phyloP scores from a whole-genome alignment of 176 grass and related monocot species.

The Oryza australiensis region DNA sequence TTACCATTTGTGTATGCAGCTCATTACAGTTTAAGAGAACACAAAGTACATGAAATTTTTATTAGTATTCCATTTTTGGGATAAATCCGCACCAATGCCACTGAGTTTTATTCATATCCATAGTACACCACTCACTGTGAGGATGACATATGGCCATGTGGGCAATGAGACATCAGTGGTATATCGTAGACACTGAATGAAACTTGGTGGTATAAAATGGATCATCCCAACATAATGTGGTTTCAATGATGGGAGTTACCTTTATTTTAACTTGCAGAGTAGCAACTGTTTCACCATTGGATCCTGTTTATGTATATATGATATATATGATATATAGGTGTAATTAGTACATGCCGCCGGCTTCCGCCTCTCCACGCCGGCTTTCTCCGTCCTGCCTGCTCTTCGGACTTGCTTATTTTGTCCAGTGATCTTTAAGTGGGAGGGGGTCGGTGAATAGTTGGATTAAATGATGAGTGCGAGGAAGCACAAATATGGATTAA shows the following conservation, averaged over 20 bases:
- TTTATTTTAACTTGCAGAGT: slow-evolving; percentile 53
- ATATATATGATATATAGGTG: too few relatives aligned
- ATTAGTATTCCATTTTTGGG: slow-evolving; percentile 3
- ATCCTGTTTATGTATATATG: slow-evolving; percentile 85
- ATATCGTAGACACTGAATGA: neutral
- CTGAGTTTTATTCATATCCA: neutral
- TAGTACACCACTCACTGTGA: neutral
- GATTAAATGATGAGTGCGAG: too few relatives aligned
- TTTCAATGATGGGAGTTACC: slow-evolving; percentile 24
- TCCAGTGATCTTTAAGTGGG: too few relatives aligned
- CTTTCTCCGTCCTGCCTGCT: too few relatives aligned
- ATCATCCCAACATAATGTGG: neutral
- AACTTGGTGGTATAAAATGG: neutral
- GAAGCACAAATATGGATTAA: too few relatives aligned
- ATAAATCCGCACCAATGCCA: neutral
- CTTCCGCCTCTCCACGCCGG: too few relatives aligned
- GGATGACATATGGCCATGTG: neutral
- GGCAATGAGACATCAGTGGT: neutral
- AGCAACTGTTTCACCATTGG: slow-evolving; percentile 78
- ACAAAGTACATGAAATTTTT: slow-evolving; percentile 49
- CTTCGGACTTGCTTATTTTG: too few relatives aligned
- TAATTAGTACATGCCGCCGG: too few relatives aligned
- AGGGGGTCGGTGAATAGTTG: too few relatives aligned
- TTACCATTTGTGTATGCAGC: slow-evolving; percentile 55
- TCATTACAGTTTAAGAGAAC: slow-evolving; percentile 65